These are phyloP conservation scores for Nicotiana undulata DNA, from an alignment of 257 asterid species.

Conservation along the genomic window DNA sequence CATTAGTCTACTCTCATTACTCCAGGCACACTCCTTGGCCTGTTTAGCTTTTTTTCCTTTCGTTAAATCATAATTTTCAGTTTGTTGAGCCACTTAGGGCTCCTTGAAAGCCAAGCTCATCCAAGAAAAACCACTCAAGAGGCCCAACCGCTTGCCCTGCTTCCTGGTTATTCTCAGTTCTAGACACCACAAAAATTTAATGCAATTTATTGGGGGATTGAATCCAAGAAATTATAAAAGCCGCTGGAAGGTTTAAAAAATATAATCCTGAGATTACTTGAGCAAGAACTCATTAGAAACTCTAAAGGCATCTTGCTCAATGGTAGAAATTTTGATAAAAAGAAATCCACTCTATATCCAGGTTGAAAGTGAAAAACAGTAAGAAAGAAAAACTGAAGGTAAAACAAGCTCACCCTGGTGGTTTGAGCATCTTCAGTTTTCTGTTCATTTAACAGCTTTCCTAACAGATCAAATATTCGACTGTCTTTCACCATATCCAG, in stretches of 20 bases:
- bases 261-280: background rate
- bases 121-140: background rate
- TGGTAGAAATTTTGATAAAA: background rate
- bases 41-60: background rate
- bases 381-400: background rate
- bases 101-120: background rate
- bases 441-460: conserved; percentile 36
- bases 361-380: conserved; percentile 1
- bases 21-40: background rate
- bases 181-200: background rate
- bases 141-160: background rate
- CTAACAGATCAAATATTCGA: conserved; percentile 28
- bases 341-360: background rate
- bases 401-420: conserved; percentile 33
- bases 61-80: background rate
- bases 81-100: background rate
- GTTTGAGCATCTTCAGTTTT: conserved; percentile 32
- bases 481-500: conserved; percentile 36
- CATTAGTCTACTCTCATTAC: background rate
- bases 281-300: background rate
- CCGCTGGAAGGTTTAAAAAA: background rate
- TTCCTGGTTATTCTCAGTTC: background rate
- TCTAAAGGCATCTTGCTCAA: background rate
- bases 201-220: background rate
- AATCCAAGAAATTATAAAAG: background rate